phyloP scores from a whole-genome alignment of 2,329 filamentous ascomycete species.

The Fusarium verticillioides region DNA sequence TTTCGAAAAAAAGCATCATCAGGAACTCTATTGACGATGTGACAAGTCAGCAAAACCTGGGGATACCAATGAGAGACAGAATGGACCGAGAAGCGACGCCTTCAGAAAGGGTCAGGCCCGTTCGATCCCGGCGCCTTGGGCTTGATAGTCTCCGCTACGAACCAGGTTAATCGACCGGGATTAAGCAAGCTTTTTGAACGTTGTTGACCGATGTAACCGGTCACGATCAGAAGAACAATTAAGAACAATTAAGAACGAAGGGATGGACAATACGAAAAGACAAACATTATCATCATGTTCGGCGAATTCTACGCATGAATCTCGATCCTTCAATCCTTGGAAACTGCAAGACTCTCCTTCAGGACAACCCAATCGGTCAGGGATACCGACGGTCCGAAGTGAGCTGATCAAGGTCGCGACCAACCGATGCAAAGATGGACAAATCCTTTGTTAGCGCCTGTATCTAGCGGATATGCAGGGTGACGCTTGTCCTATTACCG shows the following conservation, averaged over 20 bases:
- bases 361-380: slow-evolving; percentile 9
- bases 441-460: background rate
- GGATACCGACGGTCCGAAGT: slow-evolving; percentile 42
- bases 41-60: slow-evolving; percentile 32
- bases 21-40: slow-evolving; percentile 13
- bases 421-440: slow-evolving; percentile 37
- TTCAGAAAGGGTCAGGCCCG: slow-evolving; percentile 26
- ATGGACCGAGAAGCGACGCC: slow-evolving; percentile 42
- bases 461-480: background rate
- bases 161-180: slow-evolving; percentile 24
- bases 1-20: background rate
- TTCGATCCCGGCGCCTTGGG: slow-evolving; percentile 28
- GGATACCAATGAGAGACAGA: slow-evolving; percentile 44
- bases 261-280: background rate
- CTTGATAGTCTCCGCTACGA: slow-evolving; percentile 27
- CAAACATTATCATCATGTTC: background rate
- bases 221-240: background rate
- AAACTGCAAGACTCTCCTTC: background rate
- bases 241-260: no score
- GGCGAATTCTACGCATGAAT: background rate
- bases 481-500: background rate
- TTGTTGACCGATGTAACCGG: slow-evolving; percentile 1
- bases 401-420: slow-evolving; percentile 30
- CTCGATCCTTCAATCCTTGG: background rate
- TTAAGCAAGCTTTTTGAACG: slow-evolving; percentile 20